These are phyloP conservation scores for Ascochyta pisi DNA, from an alignment of 2,329 filamentous ascomycete genomes.

Conservation along the genomic window DNA sequence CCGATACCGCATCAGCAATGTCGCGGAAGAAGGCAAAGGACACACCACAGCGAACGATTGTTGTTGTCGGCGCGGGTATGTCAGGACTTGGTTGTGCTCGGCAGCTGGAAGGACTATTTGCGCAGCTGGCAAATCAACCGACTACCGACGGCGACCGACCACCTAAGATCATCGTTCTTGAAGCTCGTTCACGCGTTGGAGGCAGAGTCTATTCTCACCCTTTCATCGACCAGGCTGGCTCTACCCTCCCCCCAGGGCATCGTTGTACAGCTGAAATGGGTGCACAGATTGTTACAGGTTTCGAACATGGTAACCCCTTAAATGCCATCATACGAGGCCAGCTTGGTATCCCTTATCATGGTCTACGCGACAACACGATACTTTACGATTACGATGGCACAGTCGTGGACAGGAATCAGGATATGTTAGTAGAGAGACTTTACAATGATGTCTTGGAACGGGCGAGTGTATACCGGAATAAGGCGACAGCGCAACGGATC, in stretches of 20 bases:
- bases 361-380: constrained; percentile 79
- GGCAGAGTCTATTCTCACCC: constrained; percentile 91
- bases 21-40: constrained; percentile 51
- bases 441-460: constrained; percentile 96
- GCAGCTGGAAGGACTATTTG: constrained; percentile 85
- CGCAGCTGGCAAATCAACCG: constrained; percentile 76
- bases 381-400: constrained; percentile 86
- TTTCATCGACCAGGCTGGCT: constrained; percentile 64
- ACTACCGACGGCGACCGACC: constrained; percentile 69
- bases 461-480: constrained; percentile 88
- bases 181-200: constrained; percentile 86
- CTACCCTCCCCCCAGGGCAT: constrained; percentile 60
- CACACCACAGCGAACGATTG: constrained; percentile 72
- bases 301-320: constrained; percentile 92
- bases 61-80: constrained; percentile 92
- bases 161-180: constrained; percentile 80
- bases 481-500: constrained; percentile 70
- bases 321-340: constrained; percentile 92
- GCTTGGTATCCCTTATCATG: constrained; percentile 83
- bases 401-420: constrained; percentile 77
- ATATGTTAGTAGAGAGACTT: constrained; percentile 84
- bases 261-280: constrained; percentile 92
- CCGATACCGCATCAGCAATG: constrained; percentile 50
- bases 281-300: constrained; percentile 97
- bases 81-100: constrained; percentile 90